Evolutionary conservation across 352 stramenopile species (phyloP), one percentile per base, ranked within the genome.

Genomic region (Phytophthora foliorum): DNA sequence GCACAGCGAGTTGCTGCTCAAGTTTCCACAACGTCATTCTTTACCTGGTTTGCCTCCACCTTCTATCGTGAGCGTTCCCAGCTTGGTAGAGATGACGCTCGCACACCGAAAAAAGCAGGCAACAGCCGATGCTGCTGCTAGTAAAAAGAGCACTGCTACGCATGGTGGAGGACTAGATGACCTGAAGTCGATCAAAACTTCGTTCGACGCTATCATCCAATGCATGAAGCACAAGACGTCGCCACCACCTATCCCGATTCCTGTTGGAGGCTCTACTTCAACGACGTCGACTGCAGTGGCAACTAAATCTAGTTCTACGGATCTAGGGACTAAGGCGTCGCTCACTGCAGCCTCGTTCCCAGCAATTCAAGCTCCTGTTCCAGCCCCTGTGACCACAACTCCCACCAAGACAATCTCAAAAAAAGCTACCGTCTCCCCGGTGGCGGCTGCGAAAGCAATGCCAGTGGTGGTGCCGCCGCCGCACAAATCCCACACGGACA

Each of bases 201-300:
- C 88, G 24, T 95, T 95, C 38, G 85, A 93, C 36, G 85, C 86
- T 38, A 95, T 95, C 54, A 88, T 95, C 14, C 86, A 93, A 62
- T 93, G 88, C 50, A 93, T 95, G 88, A 95, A 95, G 69, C 77
- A 79, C 46, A 94, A 96, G 66, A 81, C 83, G 5, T 77, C 86
- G 16, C 78, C 87, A 17, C 84, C 88, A 7, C 84, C 86, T 7
- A 92, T 95, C 31, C 88, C 88, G 14, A 92, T 93, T 29, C 73
- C 73, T 9, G 60, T 68, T 16, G 73, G 61, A 34, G 19, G 24
- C 57, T 13, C 55, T 41, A 38, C 56, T 36, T 21, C 52, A 22
- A 19, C 59, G 4, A 22, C 16, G 11, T 52, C 66, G 9, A 65
- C 42, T 39, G 32, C 71, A 24, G 34, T 27, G 17, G 16, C 61